Percentiles rank a stretch among this genome's conserved stretches.
Evolutionary conservation across 257 asterid species (phyloP).

Genomic region (Gentiana straminea): DNA sequence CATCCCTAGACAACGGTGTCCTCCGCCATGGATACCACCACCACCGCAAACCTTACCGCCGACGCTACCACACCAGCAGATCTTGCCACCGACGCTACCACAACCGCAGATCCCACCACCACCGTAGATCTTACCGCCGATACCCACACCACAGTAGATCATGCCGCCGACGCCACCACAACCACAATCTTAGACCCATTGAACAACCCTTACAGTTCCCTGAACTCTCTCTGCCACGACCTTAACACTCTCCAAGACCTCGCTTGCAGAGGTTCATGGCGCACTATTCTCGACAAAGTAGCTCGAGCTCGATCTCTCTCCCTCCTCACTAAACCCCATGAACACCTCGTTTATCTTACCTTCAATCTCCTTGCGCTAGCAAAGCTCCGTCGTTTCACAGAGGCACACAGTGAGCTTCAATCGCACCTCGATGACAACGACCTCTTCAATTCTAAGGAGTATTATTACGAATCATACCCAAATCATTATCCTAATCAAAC

Average conservation of each 20-base stretch:
- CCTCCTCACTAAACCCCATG: conserved; percentile 75
- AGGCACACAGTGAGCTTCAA: conserved; percentile 64
- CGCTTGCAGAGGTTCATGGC: conserved; percentile 94
- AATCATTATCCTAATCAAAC: conserved; percentile 56
- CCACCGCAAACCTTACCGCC: conserved; percentile 8
- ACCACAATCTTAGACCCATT: conserved; percentile 36
- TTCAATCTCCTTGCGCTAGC: conserved; percentile 73
- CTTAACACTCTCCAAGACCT: conserved; percentile 73
- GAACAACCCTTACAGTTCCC: conserved; percentile 42
- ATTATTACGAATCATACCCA: conserved; percentile 51
- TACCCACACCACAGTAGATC: conserved; percentile 12
- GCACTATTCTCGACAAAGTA: conserved; percentile 75
- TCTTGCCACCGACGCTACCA: not conserved
- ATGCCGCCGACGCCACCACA: conserved; percentile 10
- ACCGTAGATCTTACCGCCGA: conserved; percentile 10
- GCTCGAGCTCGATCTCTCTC: conserved; percentile 79
- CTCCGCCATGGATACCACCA: not conserved
- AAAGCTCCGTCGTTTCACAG: conserved; percentile 82
- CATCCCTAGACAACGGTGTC: not conserved
- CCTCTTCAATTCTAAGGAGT: conserved; percentile 41
- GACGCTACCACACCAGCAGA: not conserved
- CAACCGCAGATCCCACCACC: conserved; percentile 4
- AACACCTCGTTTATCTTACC: conserved; percentile 75
- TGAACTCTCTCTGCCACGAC: conserved; percentile 70
- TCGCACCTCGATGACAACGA: conserved; percentile 33